Evolutionary conservation across 768 basidiomycete genomes (phyloP), one percentile per base, ranked within the genome.

Genomic region (Termitomyces sp.): DNA sequence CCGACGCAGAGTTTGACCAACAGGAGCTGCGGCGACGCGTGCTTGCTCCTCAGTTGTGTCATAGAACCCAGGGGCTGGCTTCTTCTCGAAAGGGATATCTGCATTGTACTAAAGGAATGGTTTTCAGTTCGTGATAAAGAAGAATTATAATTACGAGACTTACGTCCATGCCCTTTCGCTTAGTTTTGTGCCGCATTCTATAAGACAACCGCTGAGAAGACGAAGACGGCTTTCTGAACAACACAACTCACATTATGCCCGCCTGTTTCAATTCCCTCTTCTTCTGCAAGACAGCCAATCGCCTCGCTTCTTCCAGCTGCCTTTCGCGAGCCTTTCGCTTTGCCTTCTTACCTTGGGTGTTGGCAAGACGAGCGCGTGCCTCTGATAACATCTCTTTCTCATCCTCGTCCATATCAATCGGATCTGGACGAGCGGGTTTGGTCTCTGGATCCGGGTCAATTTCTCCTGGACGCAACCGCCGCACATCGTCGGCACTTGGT

Each of bases 371-470:
- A 6, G 97, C 97, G 64, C 97, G 88, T 30, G 97, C 97, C 72
- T 99, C 97, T 1, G 97, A 98, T 67, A 99, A 76, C 97, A 99
- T 98, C 72, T 98, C 97, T 86, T 98, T 98, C 74, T 98, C 95
- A 69, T 98, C 97, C 75, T 99, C 97, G 69, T 99, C 97, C 97
- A 99, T 99, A 75, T 99, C 97, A 65, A 98, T 98, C 6, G 97
- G 97, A 76, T 99, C 97, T 5, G 97, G 97, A 27, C 97, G 84
- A 12, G 97, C 97, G 48, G 97, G 94, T 68, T 98, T 95, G 10
- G 95, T 97, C 74, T 99, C 97, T 14, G 97, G 97, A 75, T 99
- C 95, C 6, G 96, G 95, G 72, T 99, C 97, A 58, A 99, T 96
- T 75, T 98, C 97, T 44, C 97, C 97, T 8, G 97, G 94, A 50